These are phyloP conservation scores for Carnegiea gigantea DNA, from an alignment of 179 eudicot genomes.

Conservation along the genomic window DNA sequence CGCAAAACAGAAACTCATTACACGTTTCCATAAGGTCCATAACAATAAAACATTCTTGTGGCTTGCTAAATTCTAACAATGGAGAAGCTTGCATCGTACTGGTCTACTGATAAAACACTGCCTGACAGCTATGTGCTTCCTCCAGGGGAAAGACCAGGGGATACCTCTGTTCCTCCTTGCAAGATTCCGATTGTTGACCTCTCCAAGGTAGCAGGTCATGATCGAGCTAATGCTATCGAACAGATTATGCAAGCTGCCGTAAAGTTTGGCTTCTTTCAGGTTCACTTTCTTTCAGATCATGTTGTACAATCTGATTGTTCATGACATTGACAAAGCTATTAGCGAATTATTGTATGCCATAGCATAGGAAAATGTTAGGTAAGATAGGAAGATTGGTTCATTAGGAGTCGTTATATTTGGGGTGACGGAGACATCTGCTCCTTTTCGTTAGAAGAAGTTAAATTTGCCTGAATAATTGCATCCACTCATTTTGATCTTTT, in stretches of 20 bases:
- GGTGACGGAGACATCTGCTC: background rate
- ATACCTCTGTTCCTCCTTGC: conserved; percentile 23
- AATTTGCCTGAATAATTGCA: background rate
- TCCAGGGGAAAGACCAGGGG: conserved; percentile 39
- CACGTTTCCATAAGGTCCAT: background rate
- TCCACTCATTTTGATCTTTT: too few relatives aligned
- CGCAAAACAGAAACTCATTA: background rate
- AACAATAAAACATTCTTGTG: background rate
- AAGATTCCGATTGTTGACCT: conserved; percentile 43
- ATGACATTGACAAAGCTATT: background rate
- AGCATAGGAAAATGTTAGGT: background rate
- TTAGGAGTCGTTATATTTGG: background rate
- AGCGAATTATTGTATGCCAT: background rate
- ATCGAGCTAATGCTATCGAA: conserved; percentile 14
- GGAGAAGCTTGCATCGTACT: conserved; percentile 38
- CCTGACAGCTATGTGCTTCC: conserved; percentile 40
- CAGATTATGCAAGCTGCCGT: conserved; percentile 41
- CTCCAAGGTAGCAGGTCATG: conserved; percentile 6
- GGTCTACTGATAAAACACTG: conserved; percentile 25
- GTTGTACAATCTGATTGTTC: background rate
- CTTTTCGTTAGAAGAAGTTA: background rate
- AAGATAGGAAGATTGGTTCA: background rate
- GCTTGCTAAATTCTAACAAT: background rate
- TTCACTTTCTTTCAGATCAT: conserved; percentile 6
- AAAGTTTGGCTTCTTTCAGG: conserved; percentile 61